Percentiles rank a stretch among this genome's conserved stretches.
Conservation (phyloP, 2,329 filamentous ascomycete species). For the Claviceps paspali region DNA sequence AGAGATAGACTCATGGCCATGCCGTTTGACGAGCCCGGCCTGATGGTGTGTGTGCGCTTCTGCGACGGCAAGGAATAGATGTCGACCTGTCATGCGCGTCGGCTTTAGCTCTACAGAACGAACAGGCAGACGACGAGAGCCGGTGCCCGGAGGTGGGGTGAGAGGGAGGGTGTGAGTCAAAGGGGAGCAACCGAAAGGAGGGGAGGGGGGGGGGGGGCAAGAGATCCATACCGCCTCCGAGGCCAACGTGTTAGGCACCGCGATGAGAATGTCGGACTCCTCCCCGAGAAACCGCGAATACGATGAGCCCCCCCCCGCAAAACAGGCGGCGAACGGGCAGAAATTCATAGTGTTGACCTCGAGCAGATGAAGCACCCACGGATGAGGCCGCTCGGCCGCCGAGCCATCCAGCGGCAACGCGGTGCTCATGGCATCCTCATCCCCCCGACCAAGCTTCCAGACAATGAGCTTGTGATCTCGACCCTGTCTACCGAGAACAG, state of each 20-base stretch:
- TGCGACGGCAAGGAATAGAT: slow-evolving; percentile 72
- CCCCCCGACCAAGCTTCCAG: slow-evolving; percentile 54
- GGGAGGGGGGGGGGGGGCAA: too few relatives aligned
- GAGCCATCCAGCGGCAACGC: slow-evolving; percentile 54
- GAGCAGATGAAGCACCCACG: slow-evolving; percentile 75
- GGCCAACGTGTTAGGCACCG: slow-evolving; percentile 63
- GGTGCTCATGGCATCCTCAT: slow-evolving; percentile 51
- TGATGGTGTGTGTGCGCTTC: slow-evolving; percentile 45
- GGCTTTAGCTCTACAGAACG: too few relatives aligned
- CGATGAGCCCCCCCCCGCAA: slow-evolving; percentile 15
- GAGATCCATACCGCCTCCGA: slow-evolving; percentile 46
- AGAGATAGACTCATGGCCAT: slow-evolving; percentile 78
- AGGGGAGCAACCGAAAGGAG: too few relatives aligned
- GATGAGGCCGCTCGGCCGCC: slow-evolving; percentile 37
- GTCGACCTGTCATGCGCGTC: slow-evolving; percentile 40
- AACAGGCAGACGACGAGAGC: too few relatives aligned
- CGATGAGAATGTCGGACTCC: slow-evolving; percentile 44
- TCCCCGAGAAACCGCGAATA: slow-evolving; percentile 8
- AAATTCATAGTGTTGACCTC: slow-evolving; percentile 92
- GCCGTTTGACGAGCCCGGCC: slow-evolving; percentile 38
- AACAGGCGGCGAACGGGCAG: slow-evolving; percentile 61
- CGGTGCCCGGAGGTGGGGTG: too few relatives aligned
- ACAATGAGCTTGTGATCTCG: slow-evolving; percentile 75
- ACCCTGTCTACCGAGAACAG: slow-evolving; percentile 53
- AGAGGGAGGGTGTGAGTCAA: too few relatives aligned